Conservation (phyloP, 768 basidiomycete species). For the Pleurotus eryngii region DNA sequence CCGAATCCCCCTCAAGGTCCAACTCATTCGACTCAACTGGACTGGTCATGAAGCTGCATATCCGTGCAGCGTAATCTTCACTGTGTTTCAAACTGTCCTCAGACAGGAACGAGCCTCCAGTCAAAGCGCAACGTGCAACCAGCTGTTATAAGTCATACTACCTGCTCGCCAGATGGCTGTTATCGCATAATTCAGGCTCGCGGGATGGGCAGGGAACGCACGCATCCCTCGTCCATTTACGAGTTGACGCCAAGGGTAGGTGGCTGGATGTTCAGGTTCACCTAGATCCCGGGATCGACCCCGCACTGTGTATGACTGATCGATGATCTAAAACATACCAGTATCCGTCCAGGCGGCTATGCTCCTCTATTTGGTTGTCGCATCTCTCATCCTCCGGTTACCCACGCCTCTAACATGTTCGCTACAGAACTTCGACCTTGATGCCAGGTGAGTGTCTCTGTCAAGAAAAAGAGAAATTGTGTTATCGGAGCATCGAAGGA, state of each 20-base stretch:
- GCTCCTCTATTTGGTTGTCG: background rate
- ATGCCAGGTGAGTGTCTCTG: background rate
- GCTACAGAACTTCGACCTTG: background rate
- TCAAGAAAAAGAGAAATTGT: too few relatives aligned
- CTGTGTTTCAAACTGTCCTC: too few relatives aligned
- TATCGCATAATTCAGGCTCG: background rate
- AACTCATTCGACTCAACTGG: too few relatives aligned
- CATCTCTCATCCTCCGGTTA: too few relatives aligned
- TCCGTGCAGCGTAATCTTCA: too few relatives aligned
- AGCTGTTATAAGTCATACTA: too few relatives aligned
- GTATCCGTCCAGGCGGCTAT: background rate
- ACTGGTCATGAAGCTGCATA: too few relatives aligned
- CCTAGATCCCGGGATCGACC: constrained; percentile 1
- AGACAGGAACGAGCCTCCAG: constrained; percentile 7
- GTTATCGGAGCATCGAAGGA: too few relatives aligned
- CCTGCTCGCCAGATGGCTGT: background rate
- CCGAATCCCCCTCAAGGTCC: too few relatives aligned
- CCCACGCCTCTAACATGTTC: background rate
- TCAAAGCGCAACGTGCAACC: background rate
- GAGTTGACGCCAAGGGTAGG: background rate
- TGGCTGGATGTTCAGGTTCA: constrained; percentile 5
- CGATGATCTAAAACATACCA: background rate
- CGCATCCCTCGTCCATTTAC: background rate
- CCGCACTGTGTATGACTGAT: background rate
- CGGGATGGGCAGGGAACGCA: constrained; percentile 4